Base-by-base conservation (phyloP, 441 rosid genomes). In the Eugenia klotzschiana region DNA sequence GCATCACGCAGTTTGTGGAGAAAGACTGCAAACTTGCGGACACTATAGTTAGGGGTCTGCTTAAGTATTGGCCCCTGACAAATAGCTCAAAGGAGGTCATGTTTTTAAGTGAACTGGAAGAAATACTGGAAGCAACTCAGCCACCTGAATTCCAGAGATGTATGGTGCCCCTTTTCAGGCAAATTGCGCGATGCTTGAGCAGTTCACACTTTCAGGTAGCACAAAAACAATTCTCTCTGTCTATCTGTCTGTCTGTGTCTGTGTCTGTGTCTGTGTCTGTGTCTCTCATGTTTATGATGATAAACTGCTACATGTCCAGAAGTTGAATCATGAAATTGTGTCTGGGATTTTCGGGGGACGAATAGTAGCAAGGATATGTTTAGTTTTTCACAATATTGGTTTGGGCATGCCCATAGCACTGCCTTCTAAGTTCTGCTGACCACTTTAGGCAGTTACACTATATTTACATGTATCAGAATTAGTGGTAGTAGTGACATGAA, bases 61-160 rank as follows among this genome's bases (percentile, higher is more conserved):
- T 85, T 49, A 85, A 85, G 87, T 85, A 85, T 77, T 85, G 87
- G 87, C 87, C 87, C 18, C 33, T 85, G 43, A 82, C 84, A 14
- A 85, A 82, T 79, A 82, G 82, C 64, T 82, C 84, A 5, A 84
- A 84, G 86, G 86, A 84, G 79, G 86, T 84, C 51, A 84, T 84
- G 86, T 84, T 84, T 57, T 40, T 84, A 69, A 55, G 86, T 26
- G 86, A 84, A 54, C 73, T 84, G 86, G 86, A 84, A 81, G 86
- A 84, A 52, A 79, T 84, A 10, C 29, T 84, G 43, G 86, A 84
- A 84, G 86, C 86, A 14, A 52, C 86, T 40, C 82, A 84, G 80
- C 80, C 86, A 10, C 52, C 86, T 60, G 86, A 84, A 43, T 84
- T 84, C 51, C 86, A 84, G 49, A 81, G 86, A 29, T 84, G 86